Evolutionary conservation across 345 rosid species (phyloP), one percentile per base, ranked within the genome.

Genomic region (Hibiscus trionum): DNA sequence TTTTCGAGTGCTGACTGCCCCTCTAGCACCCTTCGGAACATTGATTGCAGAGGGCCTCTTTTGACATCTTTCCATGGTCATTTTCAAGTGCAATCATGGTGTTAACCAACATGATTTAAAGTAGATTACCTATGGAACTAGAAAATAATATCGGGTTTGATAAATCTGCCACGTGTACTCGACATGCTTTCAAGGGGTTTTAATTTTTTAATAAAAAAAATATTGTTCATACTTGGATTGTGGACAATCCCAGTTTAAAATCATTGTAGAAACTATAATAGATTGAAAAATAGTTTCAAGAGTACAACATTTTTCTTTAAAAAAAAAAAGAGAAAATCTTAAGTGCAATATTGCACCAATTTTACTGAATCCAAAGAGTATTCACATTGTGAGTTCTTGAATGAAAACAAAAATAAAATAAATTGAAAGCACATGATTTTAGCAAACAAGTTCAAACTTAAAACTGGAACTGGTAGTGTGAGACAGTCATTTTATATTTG

Each of bases 31-130:
- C 4, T 4, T 31, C 33, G 4, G 33, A 0, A 4, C 33, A 31
- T 29, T 3, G 24, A 21, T 21, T 21, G 24, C 31, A 2, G 3
- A 3, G 4, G 4, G 19, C 4, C 27, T 6, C 19, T 12, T 52
- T 11, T 19, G 0, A 49, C 26, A 31, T 4, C 16, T 3, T 17
- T 29, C 55, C 31, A 1, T 21, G 5, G 56, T 49, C 72, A 69
- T 49, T 67, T 67, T 67, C 8, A 49, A 49, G 15, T 29, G 39
- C 59, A 49, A 67, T 67, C 71, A 67, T 67, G 39, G 4, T 47
- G 24, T 49, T 16, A 5, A 2, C 8, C 42, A 37, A 67, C 24
- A 15, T 27, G 39, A 49, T 27, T 67, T 15, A 27, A 46, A 67
- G 14, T 16, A 49, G 29, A 49, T 67, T 37, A 37, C 42, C 42